phyloP scores from a whole-genome alignment of 2,329 filamentous ascomycete genomes.

The Penicillium sp. region DNA sequence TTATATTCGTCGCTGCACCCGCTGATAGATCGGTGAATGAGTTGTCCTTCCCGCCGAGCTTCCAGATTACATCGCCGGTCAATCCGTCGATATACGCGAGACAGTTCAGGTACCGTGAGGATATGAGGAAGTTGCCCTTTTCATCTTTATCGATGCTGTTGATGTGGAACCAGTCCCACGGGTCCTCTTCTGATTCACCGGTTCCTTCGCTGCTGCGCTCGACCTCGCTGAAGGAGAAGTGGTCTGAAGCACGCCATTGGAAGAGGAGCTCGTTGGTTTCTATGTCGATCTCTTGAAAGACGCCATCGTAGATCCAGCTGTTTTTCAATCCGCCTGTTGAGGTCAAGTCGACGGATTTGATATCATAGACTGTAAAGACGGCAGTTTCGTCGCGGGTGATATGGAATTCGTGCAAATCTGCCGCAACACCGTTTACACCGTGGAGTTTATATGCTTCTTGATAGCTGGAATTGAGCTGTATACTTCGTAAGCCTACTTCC shows the following conservation, averaged over 20 bases:
- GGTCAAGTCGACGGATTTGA: conserved; percentile 40
- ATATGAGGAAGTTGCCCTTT: conserved; percentile 48
- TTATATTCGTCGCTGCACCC: conserved; percentile 49
- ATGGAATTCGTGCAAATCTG: conserved; percentile 48
- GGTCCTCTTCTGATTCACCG: conserved; percentile 17
- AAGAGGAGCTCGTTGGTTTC: conserved; percentile 47
- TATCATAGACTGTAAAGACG: conserved; percentile 44
- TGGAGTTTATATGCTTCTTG: conserved; percentile 38
- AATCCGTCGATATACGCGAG: conserved; percentile 47
- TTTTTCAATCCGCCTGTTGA: conserved; percentile 33
- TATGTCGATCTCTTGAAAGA: conserved; percentile 51
- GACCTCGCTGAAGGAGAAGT: conserved; percentile 35
- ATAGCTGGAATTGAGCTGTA: conserved; percentile 34
- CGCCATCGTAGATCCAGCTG: conserved; percentile 44
- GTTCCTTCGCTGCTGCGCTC: conserved; percentile 18
- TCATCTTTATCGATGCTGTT: conserved; percentile 55
- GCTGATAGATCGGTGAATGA: conserved; percentile 44
- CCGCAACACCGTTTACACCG: conserved; percentile 37
- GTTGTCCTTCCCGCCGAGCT: conserved; percentile 50
- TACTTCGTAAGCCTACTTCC: neutral
- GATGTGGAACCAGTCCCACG: conserved; percentile 60
- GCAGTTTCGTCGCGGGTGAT: conserved; percentile 47
- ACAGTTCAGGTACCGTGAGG: conserved; percentile 35
- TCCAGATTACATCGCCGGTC: conserved; percentile 52
- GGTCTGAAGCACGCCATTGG: conserved; percentile 51